phyloP scores from a whole-genome alignment of 805 yeast species.

The Wickerhamiella cacticola region DNA sequence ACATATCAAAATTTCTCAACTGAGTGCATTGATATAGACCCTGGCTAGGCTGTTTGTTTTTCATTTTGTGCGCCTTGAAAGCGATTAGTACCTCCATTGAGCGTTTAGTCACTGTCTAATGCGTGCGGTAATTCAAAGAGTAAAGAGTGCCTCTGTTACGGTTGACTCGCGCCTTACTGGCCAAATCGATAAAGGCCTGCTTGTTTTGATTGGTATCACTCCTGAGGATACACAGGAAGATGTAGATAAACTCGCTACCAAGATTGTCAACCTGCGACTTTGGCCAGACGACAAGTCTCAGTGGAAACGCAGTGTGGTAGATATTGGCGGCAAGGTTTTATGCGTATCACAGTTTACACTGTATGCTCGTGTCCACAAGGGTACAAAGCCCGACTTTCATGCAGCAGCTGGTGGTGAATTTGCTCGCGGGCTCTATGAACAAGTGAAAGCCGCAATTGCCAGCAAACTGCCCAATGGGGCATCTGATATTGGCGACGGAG shows the following conservation, averaged over 20 bases:
- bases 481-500: slow-evolving; percentile 69
- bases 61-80: too few species aligned
- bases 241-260: slow-evolving; percentile 53
- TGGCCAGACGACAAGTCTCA: slow-evolving; percentile 65
- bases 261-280: slow-evolving; percentile 50
- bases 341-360: slow-evolving; percentile 91
- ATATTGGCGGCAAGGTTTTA: slow-evolving; percentile 57
- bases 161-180: slow-evolving; percentile 66
- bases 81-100: too few species aligned
- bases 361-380: slow-evolving; percentile 74
- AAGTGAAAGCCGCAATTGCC: slow-evolving; percentile 31
- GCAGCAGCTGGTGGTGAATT: slow-evolving; percentile 69
- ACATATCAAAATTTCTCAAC: too few species aligned
- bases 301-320: slow-evolving; percentile 65
- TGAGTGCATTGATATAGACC: too few species aligned
- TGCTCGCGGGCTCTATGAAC: slow-evolving; percentile 39
- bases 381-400: slow-evolving; percentile 92
- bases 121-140: slow-evolving; percentile 87
- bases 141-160: slow-evolving; percentile 75
- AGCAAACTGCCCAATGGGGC: slow-evolving; percentile 34
- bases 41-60: too few species aligned
- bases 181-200: slow-evolving; percentile 56
- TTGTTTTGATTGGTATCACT: slow-evolving; percentile 76
- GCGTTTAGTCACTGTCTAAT: too few species aligned
- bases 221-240: slow-evolving; percentile 67